Base-by-base conservation (phyloP, 305 asterid genomes). In the Fraxinus nigra region DNA sequence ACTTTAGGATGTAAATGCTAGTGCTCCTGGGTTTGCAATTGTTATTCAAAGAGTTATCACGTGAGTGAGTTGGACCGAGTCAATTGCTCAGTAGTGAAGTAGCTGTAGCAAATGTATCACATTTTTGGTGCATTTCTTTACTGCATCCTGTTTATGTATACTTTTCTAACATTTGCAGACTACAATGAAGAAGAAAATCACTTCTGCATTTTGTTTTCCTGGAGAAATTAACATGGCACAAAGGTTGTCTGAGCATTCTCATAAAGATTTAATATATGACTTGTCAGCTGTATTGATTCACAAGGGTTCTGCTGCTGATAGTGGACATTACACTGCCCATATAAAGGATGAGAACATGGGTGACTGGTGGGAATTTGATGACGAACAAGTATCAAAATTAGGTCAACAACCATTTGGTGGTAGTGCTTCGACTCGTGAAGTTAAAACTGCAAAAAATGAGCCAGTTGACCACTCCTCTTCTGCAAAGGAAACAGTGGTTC, bases 331-430 rank as follows among this genome's bases (percentile, higher is more conserved):
- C 85, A 88, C 94, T 63, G 99, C 98, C 75, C 95, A 94, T 87
- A 89, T 96, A 85, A 96, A 89, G 95, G 96, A 96, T 82, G 91
- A 89, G 79, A 91, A 92, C 85, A 89, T 93, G 63, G 94, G 90
- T 84, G 92, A 88, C 84, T 96, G 99, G 99, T 96, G 99, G 99
- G 99, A 94, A 86, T 96, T 96, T 91, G 99, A 96, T 83, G 99
- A 94, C 82, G 99, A 96, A 83, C 90, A 77, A 20, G 98, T 96
- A 81, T 92, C 97, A 72, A 88, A 89, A 84, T 89, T 96, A 89
- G 99, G 99, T 65, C 81, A 83, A 78, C 92, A 91, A 82, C 99
- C 99, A 48, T 93, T 94, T 90, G 93, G 95, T 48, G 83, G 91
- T 24, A 75, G 79, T 78, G 79, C 92, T 79, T 91, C 95, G 74